These are phyloP conservation scores for Lablab purpureus DNA, from an alignment of 306 rosid genomes.

Conservation along the genomic window DNA sequence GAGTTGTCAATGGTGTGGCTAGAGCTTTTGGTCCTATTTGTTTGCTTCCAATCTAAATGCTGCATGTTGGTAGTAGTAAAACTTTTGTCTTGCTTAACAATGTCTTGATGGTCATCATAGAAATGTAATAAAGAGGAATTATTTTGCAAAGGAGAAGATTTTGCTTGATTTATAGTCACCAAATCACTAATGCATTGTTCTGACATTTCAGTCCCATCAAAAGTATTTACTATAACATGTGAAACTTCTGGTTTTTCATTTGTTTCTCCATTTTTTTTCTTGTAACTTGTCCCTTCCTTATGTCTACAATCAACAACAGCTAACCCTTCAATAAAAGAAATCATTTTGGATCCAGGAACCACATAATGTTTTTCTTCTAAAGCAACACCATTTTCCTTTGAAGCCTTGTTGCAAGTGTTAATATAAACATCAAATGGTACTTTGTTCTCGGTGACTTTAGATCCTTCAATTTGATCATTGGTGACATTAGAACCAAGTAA, in stretches of 20 bases:
- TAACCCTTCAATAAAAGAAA: slow-evolving; percentile 31
- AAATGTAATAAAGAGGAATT: slow-evolving; percentile 34
- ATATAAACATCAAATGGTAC: slow-evolving; percentile 35
- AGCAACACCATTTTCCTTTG: slow-evolving; percentile 41
- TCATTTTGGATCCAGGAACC: slow-evolving; percentile 43
- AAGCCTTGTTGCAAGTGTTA: slow-evolving; percentile 34
- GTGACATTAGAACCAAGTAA: slow-evolving; percentile 26
- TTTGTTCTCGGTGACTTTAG: slow-evolving; percentile 42
- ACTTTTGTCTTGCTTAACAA: slow-evolving; percentile 15
- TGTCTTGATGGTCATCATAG: slow-evolving; percentile 36
- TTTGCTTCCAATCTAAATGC: slow-evolving; percentile 44
- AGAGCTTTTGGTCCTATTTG: slow-evolving; percentile 32
- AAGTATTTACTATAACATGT: slow-evolving; percentile 18
- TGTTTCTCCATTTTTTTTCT: slow-evolving; percentile 45
- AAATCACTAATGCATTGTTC: slow-evolving; percentile 33
- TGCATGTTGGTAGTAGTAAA: slow-evolving; percentile 37
- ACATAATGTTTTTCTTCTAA: slow-evolving; percentile 42
- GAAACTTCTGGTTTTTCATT: slow-evolving; percentile 42
- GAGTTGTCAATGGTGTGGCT: slow-evolving; percentile 30
- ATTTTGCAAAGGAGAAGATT: slow-evolving; percentile 41
- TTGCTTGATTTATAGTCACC: slow-evolving; percentile 40
- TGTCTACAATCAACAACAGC: slow-evolving; percentile 34
- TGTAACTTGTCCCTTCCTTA: slow-evolving; percentile 28
- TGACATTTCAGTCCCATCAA: slow-evolving; percentile 43
- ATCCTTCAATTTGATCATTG: slow-evolving; percentile 41